Base-by-base conservation (phyloP, 1,284 basidiomycete species). In the Malassezia globosa region DNA sequence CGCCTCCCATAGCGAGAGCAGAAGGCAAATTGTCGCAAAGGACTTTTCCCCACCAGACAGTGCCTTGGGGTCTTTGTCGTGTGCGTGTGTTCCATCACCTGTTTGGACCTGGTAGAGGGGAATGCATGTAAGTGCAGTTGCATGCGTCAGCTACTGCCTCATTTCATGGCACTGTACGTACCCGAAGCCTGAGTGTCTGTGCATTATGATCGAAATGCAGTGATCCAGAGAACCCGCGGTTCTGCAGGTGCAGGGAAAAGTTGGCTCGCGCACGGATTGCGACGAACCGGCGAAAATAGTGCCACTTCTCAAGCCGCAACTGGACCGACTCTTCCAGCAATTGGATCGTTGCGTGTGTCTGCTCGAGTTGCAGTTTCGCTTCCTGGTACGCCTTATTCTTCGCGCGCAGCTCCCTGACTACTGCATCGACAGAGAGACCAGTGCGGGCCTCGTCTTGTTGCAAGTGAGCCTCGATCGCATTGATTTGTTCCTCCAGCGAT, bases 1-100 rank as follows among this genome's bases (percentile, higher is more conserved):
- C 8, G 87, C 83, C 63, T 94, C 86, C 94, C 94, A 99, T 36
- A 99, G 76, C 5, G 94, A 83, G 24, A 96, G 75, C 42, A 99
- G 75, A 44, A 99, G 73, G 60, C 87, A 92, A 56, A 96, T 88
- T 0, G 94, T 97, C 5, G 88, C 86, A 75, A 94, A 99, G 5
- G 87, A 92, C 69, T 95, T 92, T 73, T 97, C 92, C 35, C 92
- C 90, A 40, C 90, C 90, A 1, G 75, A 76, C 29, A 97, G 78
- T 23, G 84, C 51, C 36, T 59, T 59, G 31, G 64, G 61, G 37
- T 65, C 63, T 46, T 64, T 65, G 43, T 60, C 58, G 31, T 50
- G 44, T 75, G 69, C 82, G 79, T 80, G 82, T 23, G 77, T 73
- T 67, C 84, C 82, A 57, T 85, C 82, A 54, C 86, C 83, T 7